phyloP scores from a whole-genome alignment of 495 filamentous ascomycete species.

The Immersiella caudata region DNA sequence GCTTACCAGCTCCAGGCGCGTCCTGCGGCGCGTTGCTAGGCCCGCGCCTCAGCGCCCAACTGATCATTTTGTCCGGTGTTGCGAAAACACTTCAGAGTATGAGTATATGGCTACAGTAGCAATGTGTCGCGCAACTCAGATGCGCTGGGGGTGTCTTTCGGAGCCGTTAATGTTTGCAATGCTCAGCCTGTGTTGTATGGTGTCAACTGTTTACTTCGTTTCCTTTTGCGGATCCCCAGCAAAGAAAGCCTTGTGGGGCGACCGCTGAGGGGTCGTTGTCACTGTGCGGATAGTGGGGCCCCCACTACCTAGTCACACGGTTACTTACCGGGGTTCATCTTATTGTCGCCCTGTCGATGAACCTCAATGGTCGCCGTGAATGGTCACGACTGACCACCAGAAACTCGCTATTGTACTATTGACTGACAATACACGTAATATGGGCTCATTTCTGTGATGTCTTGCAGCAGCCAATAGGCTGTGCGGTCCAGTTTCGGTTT shows the following conservation, averaged over 20 bases:
- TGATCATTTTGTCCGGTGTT: constrained; percentile 47
- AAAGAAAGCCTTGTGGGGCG: neutral
- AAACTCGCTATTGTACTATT: neutral
- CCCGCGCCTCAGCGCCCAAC: constrained; percentile 56
- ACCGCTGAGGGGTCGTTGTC: neutral
- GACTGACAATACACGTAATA: constrained; percentile 16
- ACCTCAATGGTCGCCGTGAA: neutral
- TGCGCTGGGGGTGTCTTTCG: neutral
- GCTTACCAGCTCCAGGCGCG: constrained; percentile 33
- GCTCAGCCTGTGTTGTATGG: neutral
- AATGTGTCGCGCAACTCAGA: neutral
- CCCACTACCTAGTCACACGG: too few relatives aligned
- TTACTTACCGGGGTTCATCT: constrained; percentile 1
- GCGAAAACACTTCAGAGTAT: neutral
- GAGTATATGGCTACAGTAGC: neutral
- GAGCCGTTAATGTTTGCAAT: neutral
- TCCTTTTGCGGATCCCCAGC: neutral
- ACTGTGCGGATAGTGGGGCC: neutral
- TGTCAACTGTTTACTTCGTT: neutral
- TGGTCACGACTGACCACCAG: neutral
- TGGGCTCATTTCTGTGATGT: constrained; percentile 37
- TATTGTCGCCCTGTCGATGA: neutral
- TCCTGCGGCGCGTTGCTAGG: constrained; percentile 34
- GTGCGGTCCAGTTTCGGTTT: constrained; percentile 24
- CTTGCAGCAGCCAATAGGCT: constrained; percentile 35